Conservation (phyloP, 805 yeast genomes). For the Hanseniaspora hatyaiensis region DNA sequence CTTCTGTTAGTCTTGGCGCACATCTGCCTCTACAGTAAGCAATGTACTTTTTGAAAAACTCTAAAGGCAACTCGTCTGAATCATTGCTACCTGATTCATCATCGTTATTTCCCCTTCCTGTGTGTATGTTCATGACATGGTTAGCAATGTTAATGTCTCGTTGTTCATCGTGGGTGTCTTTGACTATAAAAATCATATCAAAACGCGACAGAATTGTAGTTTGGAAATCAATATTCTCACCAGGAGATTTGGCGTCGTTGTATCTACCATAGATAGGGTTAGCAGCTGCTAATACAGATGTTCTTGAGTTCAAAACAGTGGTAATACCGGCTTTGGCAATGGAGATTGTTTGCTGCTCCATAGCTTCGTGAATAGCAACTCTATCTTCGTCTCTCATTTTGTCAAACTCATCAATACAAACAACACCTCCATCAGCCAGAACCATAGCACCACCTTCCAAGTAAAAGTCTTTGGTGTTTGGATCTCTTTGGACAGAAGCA, state of each 20-base stretch:
- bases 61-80: constrained; percentile 50
- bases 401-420: constrained; percentile 97
- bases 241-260: constrained; percentile 91
- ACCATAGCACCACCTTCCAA: constrained; percentile 99
- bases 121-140: constrained; percentile 90
- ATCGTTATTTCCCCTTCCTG: constrained; percentile 46
- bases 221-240: constrained; percentile 96
- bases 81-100: constrained; percentile 36
- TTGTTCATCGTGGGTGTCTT: constrained; percentile 80
- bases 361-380: constrained; percentile 98
- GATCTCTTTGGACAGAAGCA: constrained; percentile 91
- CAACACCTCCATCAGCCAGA: constrained; percentile 98
- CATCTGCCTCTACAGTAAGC: constrained; percentile 81
- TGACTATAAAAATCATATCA: constrained; percentile 95
- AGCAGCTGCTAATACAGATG: constrained; percentile 95
- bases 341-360: constrained; percentile 98
- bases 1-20: constrained; percentile 83
- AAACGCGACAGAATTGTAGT: constrained; percentile 93
- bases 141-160: constrained; percentile 83
- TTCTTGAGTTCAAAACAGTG: constrained; percentile 88
- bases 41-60: constrained; percentile 81
- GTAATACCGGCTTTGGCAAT: constrained; percentile 99
- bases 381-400: constrained; percentile 99
- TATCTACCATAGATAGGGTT: constrained; percentile 95
- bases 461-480: constrained; percentile 77